phyloP scores from a whole-genome alignment of 257 asterid genomes.

The Primulina tabacum region DNA sequence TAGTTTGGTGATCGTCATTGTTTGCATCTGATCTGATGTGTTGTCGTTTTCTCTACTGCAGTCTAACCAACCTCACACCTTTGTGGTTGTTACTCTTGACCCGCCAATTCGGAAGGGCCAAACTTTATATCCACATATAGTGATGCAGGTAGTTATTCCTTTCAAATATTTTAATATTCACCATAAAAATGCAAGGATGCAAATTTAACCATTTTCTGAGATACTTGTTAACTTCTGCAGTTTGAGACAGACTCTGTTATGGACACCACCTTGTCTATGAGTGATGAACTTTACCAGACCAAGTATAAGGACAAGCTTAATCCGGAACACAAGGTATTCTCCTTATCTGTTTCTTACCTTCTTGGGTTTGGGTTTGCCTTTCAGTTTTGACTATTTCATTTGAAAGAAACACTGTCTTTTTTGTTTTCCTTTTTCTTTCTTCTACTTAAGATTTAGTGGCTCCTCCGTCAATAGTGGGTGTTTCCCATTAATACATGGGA shows the following conservation, averaged over 20 bases:
- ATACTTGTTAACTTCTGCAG: conserved; percentile 37
- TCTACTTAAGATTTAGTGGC: conserved; percentile 1
- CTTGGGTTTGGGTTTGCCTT: conserved; percentile 2
- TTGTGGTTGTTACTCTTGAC: conserved; percentile 87
- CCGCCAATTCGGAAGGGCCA: conserved; percentile 99
- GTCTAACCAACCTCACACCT: conserved; percentile 91
- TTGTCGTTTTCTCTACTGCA: conserved; percentile 39
- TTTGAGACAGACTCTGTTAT: conserved; percentile 78
- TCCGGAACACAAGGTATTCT: conserved; percentile 60
- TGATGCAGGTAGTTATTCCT: conserved; percentile 70
- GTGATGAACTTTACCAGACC: conserved; percentile 64
- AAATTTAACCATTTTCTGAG: conserved; percentile 12
- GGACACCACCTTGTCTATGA: conserved; percentile 62
- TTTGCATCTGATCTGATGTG: conserved; percentile 18
- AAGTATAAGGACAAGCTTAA: conserved; percentile 80
- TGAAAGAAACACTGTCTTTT: neutral
- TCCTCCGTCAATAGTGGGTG: neutral
- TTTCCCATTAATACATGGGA: neutral
- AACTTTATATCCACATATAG: conserved; percentile 92
- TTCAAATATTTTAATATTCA: neutral
- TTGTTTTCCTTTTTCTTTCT: neutral
- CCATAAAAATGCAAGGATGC: conserved; percentile 13
- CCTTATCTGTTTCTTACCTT: conserved; percentile 14
- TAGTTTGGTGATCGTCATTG: conserved; percentile 1
- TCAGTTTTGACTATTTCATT: neutral